Base-by-base conservation (phyloP, 345 rosid genomes). In the Salix brachista region DNA sequence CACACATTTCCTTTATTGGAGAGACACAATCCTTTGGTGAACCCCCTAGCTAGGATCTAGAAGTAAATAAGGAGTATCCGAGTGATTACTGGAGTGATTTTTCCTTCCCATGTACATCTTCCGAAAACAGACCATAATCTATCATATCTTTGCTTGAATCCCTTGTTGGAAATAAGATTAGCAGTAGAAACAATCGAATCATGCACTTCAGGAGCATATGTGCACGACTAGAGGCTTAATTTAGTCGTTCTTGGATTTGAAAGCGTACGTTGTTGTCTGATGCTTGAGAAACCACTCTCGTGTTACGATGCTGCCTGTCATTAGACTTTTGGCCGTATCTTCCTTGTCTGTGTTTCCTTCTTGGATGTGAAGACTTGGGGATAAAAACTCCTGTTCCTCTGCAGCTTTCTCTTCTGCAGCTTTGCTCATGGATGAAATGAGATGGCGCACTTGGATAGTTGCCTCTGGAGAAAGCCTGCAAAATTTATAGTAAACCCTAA, bases 301-400 rank as follows among this genome's bases (percentile, higher is more conserved):
- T 80, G 39, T 80, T 80, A 4, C 87, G 77, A n/a, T 79, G 77
- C 66, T 80, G 86, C 70, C 83, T 82, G 58, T 81, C 14, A 46
- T 46, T 12, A 4, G 86, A 78, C 87, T 84, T 79, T 84, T 87
- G 78, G 86, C 69, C 83, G 77, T 82, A 74, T 86, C 89, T 88
- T 70, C 87, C 89, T 82, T 91, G 90, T 74, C 87, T 89, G 32
- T 85, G 83, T 80, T 88, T 91, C 85, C 92, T 89, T 83, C 94
- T 87, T 16, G 93, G 90, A 48, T 86, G 93, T 44, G 88, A 83
- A 32, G 89, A 87, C 77, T 71, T 85, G 23, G 98, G 98, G 71
- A 93, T 93, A 74, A 93, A 93, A 61, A 93, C 98, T 69, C 98
- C 98, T 30, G 98, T 93, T 68, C 98, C 98, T 86, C 90, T 90